These are phyloP conservation scores for Naganishia sp. DNA, from an alignment of 1,284 basidiomycete genomes.

Conservation along the genomic window DNA sequence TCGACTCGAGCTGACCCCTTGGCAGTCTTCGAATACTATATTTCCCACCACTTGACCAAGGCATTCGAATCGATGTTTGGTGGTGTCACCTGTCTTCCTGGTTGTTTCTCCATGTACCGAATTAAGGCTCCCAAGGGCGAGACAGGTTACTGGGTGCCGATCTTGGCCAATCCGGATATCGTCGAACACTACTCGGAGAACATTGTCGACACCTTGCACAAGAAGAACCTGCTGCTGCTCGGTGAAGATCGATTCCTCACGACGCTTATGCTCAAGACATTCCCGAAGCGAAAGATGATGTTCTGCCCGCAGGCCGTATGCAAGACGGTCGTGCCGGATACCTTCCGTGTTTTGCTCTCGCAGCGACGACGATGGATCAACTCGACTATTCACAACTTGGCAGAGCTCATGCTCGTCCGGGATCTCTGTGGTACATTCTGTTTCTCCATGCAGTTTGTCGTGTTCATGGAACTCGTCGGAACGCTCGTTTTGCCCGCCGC, in stretches of 20 bases:
- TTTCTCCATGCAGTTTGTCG: constrained; percentile 97
- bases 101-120: constrained; percentile 99
- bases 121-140: constrained; percentile 96
- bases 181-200: constrained; percentile 98
- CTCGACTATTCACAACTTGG: constrained; percentile 96
- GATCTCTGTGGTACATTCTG: constrained; percentile 95
- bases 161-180: constrained; percentile 95
- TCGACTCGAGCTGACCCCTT: constrained; percentile 17
- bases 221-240: constrained; percentile 96
- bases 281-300: constrained; percentile 98
- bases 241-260: constrained; percentile 99
- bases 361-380: constrained; percentile 99
- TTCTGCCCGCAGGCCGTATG: constrained; percentile 98
- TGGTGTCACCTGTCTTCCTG: constrained; percentile 97
- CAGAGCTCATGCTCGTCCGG: constrained; percentile 88
- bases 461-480: constrained; percentile 95
- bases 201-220: constrained; percentile 95
- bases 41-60: constrained; percentile 98
- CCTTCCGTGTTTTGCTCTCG: constrained; percentile 88
- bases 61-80: constrained; percentile 99
- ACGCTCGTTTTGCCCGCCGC: constrained; percentile 96
- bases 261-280: constrained; percentile 93
- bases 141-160: constrained; percentile 93
- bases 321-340: constrained; percentile 96
- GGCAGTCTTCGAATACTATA: constrained; percentile 97